Evolutionary conservation across 2,329 filamentous ascomycete species (phyloP).

Genomic region (Nannizzia gypsea): DNA sequence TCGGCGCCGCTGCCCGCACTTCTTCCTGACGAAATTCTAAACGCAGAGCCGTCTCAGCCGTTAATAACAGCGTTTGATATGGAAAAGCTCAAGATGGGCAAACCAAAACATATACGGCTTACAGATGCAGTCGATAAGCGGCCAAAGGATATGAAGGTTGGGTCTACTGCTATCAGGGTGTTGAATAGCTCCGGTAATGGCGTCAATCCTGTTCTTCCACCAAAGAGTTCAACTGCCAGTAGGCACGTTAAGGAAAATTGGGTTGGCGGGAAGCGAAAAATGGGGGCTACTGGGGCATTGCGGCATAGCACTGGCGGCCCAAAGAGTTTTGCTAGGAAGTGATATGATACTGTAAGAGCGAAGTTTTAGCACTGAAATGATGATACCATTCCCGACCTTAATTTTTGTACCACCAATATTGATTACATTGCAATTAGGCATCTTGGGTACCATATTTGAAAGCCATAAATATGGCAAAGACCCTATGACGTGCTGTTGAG

Average conservation of each 20-base stretch:
- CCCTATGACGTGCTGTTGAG: too few species aligned
- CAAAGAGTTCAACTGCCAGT: constrained; percentile 34
- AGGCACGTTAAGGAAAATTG: constrained; percentile 29
- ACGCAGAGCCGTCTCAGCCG: constrained; percentile 35
- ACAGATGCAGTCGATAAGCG: constrained; percentile 38
- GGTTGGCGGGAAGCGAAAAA: constrained; percentile 27
- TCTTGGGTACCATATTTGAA: too few species aligned
- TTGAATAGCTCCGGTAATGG: constrained; percentile 23
- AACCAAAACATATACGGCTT: constrained; percentile 22
- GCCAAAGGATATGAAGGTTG: constrained; percentile 40
- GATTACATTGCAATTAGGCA: too few species aligned
- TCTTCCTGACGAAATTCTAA: constrained; percentile 42
- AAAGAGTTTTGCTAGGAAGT: constrained; percentile 24
- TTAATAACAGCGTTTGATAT: constrained; percentile 34
- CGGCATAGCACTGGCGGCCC: constrained; percentile 27
- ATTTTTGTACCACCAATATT: too few species aligned
- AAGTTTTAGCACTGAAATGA: background rate
- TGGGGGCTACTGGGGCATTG: constrained; percentile 22
- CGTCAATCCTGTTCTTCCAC: constrained; percentile 26
- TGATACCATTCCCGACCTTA: background rate
- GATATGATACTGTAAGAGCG: background rate
- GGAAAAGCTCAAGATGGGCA: constrained; percentile 22
- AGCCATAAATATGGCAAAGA: too few species aligned
- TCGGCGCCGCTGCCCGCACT: constrained; percentile 36
- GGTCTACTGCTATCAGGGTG: constrained; percentile 40